These are phyloP conservation scores for Myxozyma neglecta DNA, from an alignment of 805 yeast genomes.

Conservation along the genomic window DNA sequence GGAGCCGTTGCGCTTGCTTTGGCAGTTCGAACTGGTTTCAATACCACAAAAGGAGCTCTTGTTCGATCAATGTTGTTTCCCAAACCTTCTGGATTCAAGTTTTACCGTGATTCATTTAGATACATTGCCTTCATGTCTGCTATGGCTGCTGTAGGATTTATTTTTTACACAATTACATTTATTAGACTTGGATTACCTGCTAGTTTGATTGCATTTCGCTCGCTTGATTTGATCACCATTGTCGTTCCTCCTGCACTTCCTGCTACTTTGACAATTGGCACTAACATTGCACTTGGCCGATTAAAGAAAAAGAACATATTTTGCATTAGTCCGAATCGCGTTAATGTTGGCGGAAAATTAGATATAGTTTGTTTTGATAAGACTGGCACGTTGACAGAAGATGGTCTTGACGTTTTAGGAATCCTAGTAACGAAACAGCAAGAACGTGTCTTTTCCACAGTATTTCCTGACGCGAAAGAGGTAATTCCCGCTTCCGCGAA, in stretches of 20 bases:
- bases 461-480: constrained; percentile 4
- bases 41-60: constrained; percentile 92
- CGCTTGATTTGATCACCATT: constrained; percentile 89
- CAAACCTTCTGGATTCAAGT: constrained; percentile 88
- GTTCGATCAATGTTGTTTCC: constrained; percentile 96
- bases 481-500: constrained; percentile 17
- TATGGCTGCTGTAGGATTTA: constrained; percentile 81
- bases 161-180: constrained; percentile 79
- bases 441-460: constrained; percentile 7
- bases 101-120: constrained; percentile 90
- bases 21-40: constrained; percentile 86
- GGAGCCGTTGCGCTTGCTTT: constrained; percentile 82
- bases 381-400: constrained; percentile 96
- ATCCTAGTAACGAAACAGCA: constrained; percentile 45
- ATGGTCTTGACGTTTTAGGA: constrained; percentile 84
- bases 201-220: constrained; percentile 74
- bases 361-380: constrained; percentile 93
- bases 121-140: constrained; percentile 92
- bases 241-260: constrained; percentile 99
- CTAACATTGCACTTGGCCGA: constrained; percentile 83
- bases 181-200: constrained; percentile 70
- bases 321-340: constrained; percentile 92
- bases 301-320: constrained; percentile 68
- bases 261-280: constrained; percentile 94
- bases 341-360: constrained; percentile 92